Evolutionary conservation across 495 filamentous ascomycete species (phyloP), one percentile per base, ranked within the genome.

Genomic region (Acidiella bohemica): DNA sequence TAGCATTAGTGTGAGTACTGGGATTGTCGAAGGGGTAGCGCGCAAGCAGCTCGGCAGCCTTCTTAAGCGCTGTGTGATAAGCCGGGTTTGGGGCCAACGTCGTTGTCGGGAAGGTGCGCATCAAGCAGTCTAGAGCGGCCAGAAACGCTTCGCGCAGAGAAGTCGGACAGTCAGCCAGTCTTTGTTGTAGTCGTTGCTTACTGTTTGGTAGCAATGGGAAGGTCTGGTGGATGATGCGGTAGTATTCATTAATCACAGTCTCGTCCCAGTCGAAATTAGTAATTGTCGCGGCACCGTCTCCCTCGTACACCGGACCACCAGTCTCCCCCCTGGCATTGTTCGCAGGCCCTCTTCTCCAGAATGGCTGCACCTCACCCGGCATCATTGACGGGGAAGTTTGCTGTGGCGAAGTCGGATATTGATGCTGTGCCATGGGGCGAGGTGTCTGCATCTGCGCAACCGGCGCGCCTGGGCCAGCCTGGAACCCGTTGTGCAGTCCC

Each of bases 171-270:
- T 72, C 68, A 8, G 70, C 66, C 14, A 90, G 58, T 28, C 77
- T 63, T 10, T 68, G 67, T 29, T 75, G 63, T 3, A 85, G 65
- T 5, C 72, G 65, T 25, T 68, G 64, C 49, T 77, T 83, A 25
- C 68, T 75, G 47, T 72, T 65, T 1, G 82, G 72, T 12, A 93
- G 68, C 3, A 92, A 61, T 0, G 85, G 85, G 39, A 87, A 76
- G 12, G 75, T 71, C 1, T 74, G 72, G 51, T 92, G 83, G 13
- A 92, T 74, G 21, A 71, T 62, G 17, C 49, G 44, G 23, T 55
- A 53, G 30, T 55, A 55, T 30, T 55, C 53, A 16, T 45, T 36
- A 10, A 55, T 36, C 9, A 52, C 49, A 4, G 20, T 25, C n/a
- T 53, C 51, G 26, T 50, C 47, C 51, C 47, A 53, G 24, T 41